Percentiles rank a stretch among this genome's conserved stretches.
These are phyloP conservation scores for Microcyclospora pomicola DNA, from an alignment of 2,329 filamentous ascomycete species.

Conservation along the genomic window DNA sequence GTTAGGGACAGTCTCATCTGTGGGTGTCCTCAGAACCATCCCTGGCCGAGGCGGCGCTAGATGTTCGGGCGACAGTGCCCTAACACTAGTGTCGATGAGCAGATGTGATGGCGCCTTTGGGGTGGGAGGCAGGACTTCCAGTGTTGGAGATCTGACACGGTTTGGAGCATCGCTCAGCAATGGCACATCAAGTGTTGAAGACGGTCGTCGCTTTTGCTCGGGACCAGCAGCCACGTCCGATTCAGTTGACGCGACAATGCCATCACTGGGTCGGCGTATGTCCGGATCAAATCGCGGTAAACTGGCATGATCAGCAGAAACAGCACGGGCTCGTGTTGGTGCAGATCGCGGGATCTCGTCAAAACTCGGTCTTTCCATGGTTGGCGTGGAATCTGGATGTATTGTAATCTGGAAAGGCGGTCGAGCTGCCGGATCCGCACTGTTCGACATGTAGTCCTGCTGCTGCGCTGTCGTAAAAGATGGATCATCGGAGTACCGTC, in stretches of 20 bases:
- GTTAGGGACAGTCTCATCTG: no score
- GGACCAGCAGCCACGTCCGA: no score
- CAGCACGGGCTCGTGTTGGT: no score
- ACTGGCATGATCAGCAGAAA: no score
- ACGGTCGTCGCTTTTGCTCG: no score
- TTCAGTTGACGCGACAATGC: no score
- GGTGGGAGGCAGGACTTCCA: slow-evolving; percentile 3
- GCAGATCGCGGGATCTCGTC: no score
- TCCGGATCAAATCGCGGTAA: no score
- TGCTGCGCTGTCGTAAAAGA: slow-evolving; percentile 32
- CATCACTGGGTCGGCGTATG: no score
- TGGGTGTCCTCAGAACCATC: no score
- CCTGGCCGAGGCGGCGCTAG: slow-evolving; percentile 1
- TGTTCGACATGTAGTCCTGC: slow-evolving; percentile 33
- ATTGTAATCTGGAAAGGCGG: slow-evolving; percentile 12
- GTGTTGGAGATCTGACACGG: slow-evolving; percentile 1
- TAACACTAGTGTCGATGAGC: slow-evolving; percentile 1
- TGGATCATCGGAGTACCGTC: slow-evolving; percentile 55
- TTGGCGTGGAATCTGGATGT: slow-evolving; percentile 1
- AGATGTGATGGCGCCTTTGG: not conserved
- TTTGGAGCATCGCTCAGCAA: no score
- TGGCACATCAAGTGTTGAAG: no score
- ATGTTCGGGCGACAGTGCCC: slow-evolving; percentile 1
- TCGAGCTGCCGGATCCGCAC: slow-evolving; percentile 33
- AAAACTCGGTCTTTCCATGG: slow-evolving; percentile 2